Base-by-base conservation (phyloP, 805 yeast genomes). In the Scheffersomyces lignosus region DNA sequence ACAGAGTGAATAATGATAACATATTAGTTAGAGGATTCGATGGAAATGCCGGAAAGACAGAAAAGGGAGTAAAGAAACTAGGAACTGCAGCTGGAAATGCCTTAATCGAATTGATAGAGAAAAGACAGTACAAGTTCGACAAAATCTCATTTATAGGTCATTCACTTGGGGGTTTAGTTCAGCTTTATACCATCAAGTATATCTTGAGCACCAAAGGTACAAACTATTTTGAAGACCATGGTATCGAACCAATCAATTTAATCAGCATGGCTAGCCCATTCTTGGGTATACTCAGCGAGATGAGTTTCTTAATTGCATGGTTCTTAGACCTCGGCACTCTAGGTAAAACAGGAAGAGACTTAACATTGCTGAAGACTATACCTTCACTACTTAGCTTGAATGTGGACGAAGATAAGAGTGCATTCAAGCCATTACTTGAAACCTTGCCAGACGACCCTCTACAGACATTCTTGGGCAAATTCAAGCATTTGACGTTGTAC, bases 301-400 rank as follows among this genome's bases (percentile, higher is more conserved):
- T 64, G 52, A 66, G 69, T 40, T 56, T 67, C 28, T 34, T 59
- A 29, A 56, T 69, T 20, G 54, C 64, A 18, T 65, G 71, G 70
- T 63, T 69, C 29, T 50, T 70, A 31, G 73, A 68, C 41, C 39
- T 70, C 18, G 75, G 75, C 5, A 66, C 73, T 1, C 47, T 70
- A 28, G 75, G 75, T 12, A 66, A 62, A 38, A 70, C 74, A 1
- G 75, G 75, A 2, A 53, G 74, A 24, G 75, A 70, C 46, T 51
- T 70, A 37, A 66, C 74, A 4, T 52, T 70, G 20, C 59, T 57
- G 53, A 63, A 60, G 34, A 49, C 53, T 28, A 29, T 62, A 4
- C 68, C 72, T 3, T 20, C 24, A 20, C 24, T 20, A 7, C 24
- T 20, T 7, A 50, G 42, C 13, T 34, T 54, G 9, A 42, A 39